phyloP scores from a whole-genome alignment of 148 eudicot species.

The Cornus controversa region DNA sequence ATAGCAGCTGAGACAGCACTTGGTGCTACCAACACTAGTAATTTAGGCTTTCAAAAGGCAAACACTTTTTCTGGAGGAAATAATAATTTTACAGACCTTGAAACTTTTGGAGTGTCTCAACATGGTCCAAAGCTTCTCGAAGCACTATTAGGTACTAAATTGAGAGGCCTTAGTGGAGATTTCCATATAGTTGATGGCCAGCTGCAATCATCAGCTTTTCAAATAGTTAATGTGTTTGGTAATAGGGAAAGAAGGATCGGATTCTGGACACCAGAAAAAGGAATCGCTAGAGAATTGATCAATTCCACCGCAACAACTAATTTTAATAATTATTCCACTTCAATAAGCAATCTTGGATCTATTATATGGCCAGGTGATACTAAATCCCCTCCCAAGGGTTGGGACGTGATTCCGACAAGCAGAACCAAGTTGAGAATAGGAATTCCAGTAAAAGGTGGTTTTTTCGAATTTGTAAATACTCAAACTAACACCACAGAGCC shows the following conservation, averaged over 20 bases:
- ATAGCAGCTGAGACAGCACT: constrained; percentile 19
- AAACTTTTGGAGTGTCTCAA: constrained; percentile 22
- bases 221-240: constrained; percentile 26
- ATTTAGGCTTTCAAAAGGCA: not conserved
- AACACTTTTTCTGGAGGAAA: not conserved
- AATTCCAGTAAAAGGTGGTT: not conserved
- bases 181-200: constrained; percentile 21
- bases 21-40: not conserved
- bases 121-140: constrained; percentile 22
- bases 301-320: not conserved
- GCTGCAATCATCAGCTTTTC: constrained; percentile 18
- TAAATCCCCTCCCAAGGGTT: not conserved
- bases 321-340: too few species aligned
- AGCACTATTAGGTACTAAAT: constrained; percentile 18
- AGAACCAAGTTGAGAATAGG: not conserved
- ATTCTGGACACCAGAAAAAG: constrained; percentile 23
- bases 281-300: constrained; percentile 3
- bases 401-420: not conserved
- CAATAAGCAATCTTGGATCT: not conserved
- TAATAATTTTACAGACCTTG: constrained; percentile 14
- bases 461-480: not conserved
- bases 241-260: constrained; percentile 21
- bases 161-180: constrained; percentile 31
- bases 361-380: constrained; percentile 29
- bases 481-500: not conserved